Evolutionary conservation across 108 stramenopile species (phyloP).

Genomic region (Poteriospumella lacustris): DNA sequence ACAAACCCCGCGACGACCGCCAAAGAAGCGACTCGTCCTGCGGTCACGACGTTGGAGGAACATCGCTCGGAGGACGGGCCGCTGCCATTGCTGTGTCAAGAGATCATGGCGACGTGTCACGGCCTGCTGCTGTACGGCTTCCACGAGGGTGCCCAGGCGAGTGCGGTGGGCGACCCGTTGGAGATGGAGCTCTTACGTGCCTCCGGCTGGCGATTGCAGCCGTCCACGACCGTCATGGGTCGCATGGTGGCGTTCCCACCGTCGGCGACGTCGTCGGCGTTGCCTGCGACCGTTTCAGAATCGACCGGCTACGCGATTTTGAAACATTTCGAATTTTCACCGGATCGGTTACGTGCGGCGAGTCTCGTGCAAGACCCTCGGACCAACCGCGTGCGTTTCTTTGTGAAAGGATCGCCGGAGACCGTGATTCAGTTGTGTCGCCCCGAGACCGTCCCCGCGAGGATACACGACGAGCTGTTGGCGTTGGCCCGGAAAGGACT

Average conservation of each 20-base stretch:
- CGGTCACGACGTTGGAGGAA: no score
- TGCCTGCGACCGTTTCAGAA: background rate
- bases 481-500: background rate
- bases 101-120: slow-evolving; percentile 25
- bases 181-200: slow-evolving; percentile 14
- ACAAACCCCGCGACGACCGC: background rate
- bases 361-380: background rate
- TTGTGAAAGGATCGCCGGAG: slow-evolving; percentile 24
- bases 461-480: background rate
- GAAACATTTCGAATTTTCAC: slow-evolving; percentile 26
- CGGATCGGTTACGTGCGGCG: slow-evolving; percentile 18
- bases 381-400: background rate
- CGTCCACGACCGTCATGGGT: background rate
- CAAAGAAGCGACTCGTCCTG: background rate
- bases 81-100: background rate
- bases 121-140: background rate
- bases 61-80: background rate
- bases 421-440: background rate
- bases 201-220: background rate
- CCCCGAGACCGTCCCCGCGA: background rate
- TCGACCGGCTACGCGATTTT: background rate
- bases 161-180: slow-evolving; percentile 18
- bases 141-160: background rate
- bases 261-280: no score
- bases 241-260: background rate